Evolutionary conservation across 805 yeast genomes (phyloP), one percentile per base, ranked within the genome.

Genomic region (Sugiyamaella qingdaonensis): DNA sequence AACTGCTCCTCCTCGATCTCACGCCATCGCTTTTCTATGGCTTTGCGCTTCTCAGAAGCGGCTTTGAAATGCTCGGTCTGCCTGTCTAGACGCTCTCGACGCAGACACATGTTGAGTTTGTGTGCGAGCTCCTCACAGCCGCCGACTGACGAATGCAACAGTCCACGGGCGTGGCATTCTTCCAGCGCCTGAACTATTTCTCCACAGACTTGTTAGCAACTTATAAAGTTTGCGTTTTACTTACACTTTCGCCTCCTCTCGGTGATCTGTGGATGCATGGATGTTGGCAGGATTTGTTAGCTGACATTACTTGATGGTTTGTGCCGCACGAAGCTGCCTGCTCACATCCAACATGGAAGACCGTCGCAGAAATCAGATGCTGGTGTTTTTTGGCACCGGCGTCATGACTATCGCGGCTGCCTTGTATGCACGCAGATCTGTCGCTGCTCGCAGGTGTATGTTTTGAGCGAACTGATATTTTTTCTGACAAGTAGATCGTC

Each of bases 141-240:
- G 27, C 98, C 98, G 60, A 88, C 73, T 7, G 87, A 83, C 66
- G 86, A 81, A 59, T 80, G 77, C 55, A 86, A 61, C 59, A 83
- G 85, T 52, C 83, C 85, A 49, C 58, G 60, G 51, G 77, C 77
- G 63, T 91, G 97, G 67, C 99, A 92, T 65, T 88, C 85, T 62
- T 92, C 96, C 4, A 92, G 78, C 0, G 95, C 97, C 56, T 85
- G 84, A 67, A 94, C 89, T 39, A 89, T 77, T 56, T 85, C 87
- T 49, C 79, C 82, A 68, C 99, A 92, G 16, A 86, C 86, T 78
- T n/a, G 53, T 52, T 54, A 56, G 58, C 21, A 21, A 5, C 16
- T 13, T 13, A 14, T 34, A 13, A 4, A 4, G 5, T 2, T 45
- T 13, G 19, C 24, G 4, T 29, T 18, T 8, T 18, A 54, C 65